Evolutionary conservation across 768 basidiomycete genomes (phyloP).

Genomic region (Boletus patriciae): DNA sequence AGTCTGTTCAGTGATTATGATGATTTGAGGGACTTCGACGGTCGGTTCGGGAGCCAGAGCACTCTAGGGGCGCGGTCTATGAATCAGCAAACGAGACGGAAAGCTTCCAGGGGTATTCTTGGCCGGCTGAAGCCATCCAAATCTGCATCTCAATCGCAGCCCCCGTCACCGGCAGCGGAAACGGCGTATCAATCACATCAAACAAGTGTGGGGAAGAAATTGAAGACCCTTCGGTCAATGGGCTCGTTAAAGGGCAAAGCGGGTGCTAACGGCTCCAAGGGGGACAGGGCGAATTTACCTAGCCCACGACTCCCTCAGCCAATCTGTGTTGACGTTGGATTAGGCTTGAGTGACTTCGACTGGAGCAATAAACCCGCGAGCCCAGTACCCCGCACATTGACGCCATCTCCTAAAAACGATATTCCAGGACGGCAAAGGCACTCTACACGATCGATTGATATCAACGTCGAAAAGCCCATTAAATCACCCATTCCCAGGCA

Average conservation of each 20-base stretch:
- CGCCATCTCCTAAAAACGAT: slow-evolving; percentile 18
- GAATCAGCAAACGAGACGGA: slow-evolving; percentile 46
- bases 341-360: slow-evolving; percentile 54
- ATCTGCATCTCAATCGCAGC: slow-evolving; percentile 44
- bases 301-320: slow-evolving; percentile 57
- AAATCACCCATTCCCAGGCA: slow-evolving; percentile 44
- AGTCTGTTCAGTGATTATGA: slow-evolving; percentile 84
- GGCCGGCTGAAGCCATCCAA: slow-evolving; percentile 53
- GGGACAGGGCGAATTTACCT: slow-evolving; percentile 40
- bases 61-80: slow-evolving; percentile 55
- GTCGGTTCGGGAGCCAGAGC: slow-evolving; percentile 79
- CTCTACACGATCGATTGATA: slow-evolving; percentile 25
- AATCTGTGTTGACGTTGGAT: slow-evolving; percentile 52
- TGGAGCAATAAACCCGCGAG: slow-evolving; percentile 43
- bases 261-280: slow-evolving; percentile 23
- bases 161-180: slow-evolving; percentile 46
- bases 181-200: slow-evolving; percentile 33
- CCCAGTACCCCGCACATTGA: slow-evolving; percentile 13
- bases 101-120: slow-evolving; percentile 68
- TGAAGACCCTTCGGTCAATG: slow-evolving; percentile 80
- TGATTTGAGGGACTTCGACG: slow-evolving; percentile 83
- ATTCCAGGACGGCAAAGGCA: slow-evolving; percentile 16
- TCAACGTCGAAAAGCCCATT: slow-evolving; percentile 36
- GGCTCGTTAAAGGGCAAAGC: slow-evolving; percentile 67
- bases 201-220: slow-evolving; percentile 42